Percentiles rank a stretch among this genome's conserved stretches.
These are phyloP conservation scores for Avena atlantica DNA, from an alignment of 176 grass and related monocot genomes.

Conservation along the genomic window DNA sequence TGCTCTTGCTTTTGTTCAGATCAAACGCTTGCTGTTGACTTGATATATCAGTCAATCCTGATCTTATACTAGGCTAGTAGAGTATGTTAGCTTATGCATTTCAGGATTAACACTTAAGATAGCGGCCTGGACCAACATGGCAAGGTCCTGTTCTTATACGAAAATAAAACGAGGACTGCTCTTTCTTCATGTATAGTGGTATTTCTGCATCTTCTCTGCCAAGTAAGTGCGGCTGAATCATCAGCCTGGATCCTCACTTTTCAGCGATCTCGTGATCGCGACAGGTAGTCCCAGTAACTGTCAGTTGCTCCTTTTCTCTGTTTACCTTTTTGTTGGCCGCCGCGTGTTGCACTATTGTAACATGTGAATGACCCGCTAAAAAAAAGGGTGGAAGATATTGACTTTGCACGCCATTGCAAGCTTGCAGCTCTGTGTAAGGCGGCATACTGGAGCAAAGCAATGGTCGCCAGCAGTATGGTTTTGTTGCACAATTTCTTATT, in stretches of 20 bases:
- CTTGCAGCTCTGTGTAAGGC: not conserved
- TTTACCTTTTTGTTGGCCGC: not conserved
- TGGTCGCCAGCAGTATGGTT: not conserved
- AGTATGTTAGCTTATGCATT: too few relatives aligned
- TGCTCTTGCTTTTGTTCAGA: too few relatives aligned
- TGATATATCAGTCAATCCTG: too few relatives aligned
- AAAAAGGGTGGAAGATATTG: too few relatives aligned
- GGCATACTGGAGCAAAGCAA: not conserved
- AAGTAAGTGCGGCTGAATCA: not conserved
- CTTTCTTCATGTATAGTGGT: not conserved
- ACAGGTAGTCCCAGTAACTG: not conserved
- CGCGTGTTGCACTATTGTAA: not conserved
- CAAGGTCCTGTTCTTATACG: too few relatives aligned
- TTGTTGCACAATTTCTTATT: not conserved
- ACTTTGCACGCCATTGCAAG: not conserved
- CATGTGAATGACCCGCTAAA: not conserved
- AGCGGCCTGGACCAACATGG: too few relatives aligned
- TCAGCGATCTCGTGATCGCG: not conserved
- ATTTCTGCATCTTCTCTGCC: slow-evolving; percentile 4
- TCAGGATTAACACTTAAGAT: too few relatives aligned
- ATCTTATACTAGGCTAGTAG: too few relatives aligned
- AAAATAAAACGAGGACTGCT: not conserved
- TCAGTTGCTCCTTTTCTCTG: not conserved
- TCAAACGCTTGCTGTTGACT: too few relatives aligned
- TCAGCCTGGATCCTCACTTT: not conserved